Evolutionary conservation across 2,329 filamentous ascomycete genomes (phyloP).

Genomic region (Malbranchea zuffiana): DNA sequence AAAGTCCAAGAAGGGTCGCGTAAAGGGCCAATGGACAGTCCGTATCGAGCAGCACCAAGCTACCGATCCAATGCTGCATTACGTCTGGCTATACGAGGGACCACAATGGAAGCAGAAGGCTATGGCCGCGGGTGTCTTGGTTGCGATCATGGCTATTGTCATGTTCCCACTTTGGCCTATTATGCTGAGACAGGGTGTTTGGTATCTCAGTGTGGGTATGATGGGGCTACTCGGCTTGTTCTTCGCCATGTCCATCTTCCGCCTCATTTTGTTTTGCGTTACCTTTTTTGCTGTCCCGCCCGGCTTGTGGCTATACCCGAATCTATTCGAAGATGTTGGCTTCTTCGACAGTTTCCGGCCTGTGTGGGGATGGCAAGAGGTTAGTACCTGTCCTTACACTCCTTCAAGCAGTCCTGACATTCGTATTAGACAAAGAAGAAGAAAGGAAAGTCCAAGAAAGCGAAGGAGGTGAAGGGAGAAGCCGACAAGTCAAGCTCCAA

Average conservation of each 20-base stretch:
- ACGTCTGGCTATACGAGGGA: constrained; percentile 93
- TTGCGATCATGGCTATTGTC: constrained; percentile 76
- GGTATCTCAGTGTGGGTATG: constrained; percentile 94
- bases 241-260: constrained; percentile 96
- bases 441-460: constrained; percentile 29
- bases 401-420: constrained; percentile 2
- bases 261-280: constrained; percentile 83
- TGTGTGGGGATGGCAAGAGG: constrained; percentile 97
- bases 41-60: constrained; percentile 95
- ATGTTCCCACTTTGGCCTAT: constrained; percentile 96
- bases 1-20: constrained; percentile 66
- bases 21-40: constrained; percentile 95
- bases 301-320: constrained; percentile 96
- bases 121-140: constrained; percentile 72
- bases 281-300: constrained; percentile 78
- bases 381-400: constrained; percentile 34
- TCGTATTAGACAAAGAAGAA: constrained; percentile 25
- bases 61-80: constrained; percentile 57
- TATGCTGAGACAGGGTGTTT: constrained; percentile 80
- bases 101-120: constrained; percentile 88
- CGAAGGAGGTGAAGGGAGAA: constrained; percentile 7
- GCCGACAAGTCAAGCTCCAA: constrained; percentile 3
- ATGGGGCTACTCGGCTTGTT: constrained; percentile 82
- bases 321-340: constrained; percentile 95
- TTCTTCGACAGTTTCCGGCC: constrained; percentile 97